phyloP scores from a whole-genome alignment of 768 basidiomycete species.

The Phlegmacium glaucopus region DNA sequence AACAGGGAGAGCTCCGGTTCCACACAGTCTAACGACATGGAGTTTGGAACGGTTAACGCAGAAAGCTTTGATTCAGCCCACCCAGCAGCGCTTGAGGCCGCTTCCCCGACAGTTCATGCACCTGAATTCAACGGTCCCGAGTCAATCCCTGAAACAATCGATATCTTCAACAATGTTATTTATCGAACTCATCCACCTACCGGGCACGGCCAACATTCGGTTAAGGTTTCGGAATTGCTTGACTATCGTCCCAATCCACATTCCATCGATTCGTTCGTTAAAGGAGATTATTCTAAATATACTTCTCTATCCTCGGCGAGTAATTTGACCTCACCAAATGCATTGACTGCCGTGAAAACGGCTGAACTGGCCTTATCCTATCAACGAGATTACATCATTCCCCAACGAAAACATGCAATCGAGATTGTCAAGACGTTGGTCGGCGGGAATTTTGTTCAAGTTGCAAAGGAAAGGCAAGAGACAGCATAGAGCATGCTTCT shows the following conservation, averaged over 20 bases:
- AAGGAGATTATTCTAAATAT: constrained; percentile 5
- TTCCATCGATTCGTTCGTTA: constrained; percentile 23
- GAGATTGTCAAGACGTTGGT: constrained; percentile 1
- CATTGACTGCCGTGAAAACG: constrained; percentile 4
- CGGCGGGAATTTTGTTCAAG: no score
- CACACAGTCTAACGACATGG: background rate
- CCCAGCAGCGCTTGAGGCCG: constrained; percentile 1
- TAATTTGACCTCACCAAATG: background rate
- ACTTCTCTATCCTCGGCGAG: background rate
- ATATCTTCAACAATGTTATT: constrained; percentile 17
- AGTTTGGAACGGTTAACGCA: constrained; percentile 3
- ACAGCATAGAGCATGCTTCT: no score
- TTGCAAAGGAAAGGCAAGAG: no score
- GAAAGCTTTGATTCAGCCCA: constrained; percentile 12
- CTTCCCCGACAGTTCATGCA: background rate
- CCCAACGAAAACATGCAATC: constrained; percentile 4
- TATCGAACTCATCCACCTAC: no score
- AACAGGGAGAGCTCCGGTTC: no score
- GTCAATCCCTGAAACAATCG: constrained; percentile 17
- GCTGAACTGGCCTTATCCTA: constrained; percentile 8
- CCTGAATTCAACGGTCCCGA: constrained; percentile 24
- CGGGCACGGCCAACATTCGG: no score
- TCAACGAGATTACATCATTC: constrained; percentile 4
- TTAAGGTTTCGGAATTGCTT: no score
- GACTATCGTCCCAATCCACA: constrained; percentile 34